Conservation (phyloP, 2,329 filamentous ascomycete genomes). For the Fusarium brevicatenulatum region DNA sequence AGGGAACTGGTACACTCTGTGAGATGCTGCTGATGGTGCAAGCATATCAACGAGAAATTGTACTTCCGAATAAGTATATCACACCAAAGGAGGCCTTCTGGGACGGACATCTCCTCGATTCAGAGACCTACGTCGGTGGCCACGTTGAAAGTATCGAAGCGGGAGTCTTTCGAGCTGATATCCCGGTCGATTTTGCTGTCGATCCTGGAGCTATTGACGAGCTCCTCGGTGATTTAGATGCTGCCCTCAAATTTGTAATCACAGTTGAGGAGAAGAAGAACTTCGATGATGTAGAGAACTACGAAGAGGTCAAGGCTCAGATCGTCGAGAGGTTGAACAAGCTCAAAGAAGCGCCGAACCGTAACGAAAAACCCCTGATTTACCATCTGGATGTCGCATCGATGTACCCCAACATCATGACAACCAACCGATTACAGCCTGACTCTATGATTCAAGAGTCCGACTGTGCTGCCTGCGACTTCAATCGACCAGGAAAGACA, state of each 20-base stretch:
- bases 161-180: slow-evolving; percentile 95
- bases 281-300: slow-evolving; percentile 81
- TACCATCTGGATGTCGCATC: slow-evolving; percentile 99
- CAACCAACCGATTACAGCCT: slow-evolving; percentile 94
- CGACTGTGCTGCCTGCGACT: slow-evolving; percentile 96
- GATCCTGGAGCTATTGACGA: slow-evolving; percentile 91
- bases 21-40: slow-evolving; percentile 99
- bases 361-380: slow-evolving; percentile 87
- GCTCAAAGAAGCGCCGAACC: slow-evolving; percentile 84
- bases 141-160: slow-evolving; percentile 99
- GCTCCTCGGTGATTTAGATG: slow-evolving; percentile 84
- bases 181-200: slow-evolving; percentile 93
- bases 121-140: slow-evolving; percentile 96
- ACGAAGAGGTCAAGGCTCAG: slow-evolving; percentile 84
- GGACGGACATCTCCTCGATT: slow-evolving; percentile 95
- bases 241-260: slow-evolving; percentile 88
- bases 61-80: slow-evolving; percentile 95
- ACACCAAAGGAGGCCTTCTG: slow-evolving; percentile 93
- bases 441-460: slow-evolving; percentile 99
- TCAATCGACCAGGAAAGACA: slow-evolving; percentile 96
- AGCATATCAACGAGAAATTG: slow-evolving; percentile 90
- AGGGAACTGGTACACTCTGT: slow-evolving; percentile 97
- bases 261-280: slow-evolving; percentile 86
- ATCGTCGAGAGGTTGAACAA: slow-evolving; percentile 77
- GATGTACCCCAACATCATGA: slow-evolving; percentile 99